Percentiles rank a stretch among this genome's conserved stretches.
Evolutionary conservation across 352 stramenopile species (phyloP).

Genomic region (Pythium vanterpoolii): DNA sequence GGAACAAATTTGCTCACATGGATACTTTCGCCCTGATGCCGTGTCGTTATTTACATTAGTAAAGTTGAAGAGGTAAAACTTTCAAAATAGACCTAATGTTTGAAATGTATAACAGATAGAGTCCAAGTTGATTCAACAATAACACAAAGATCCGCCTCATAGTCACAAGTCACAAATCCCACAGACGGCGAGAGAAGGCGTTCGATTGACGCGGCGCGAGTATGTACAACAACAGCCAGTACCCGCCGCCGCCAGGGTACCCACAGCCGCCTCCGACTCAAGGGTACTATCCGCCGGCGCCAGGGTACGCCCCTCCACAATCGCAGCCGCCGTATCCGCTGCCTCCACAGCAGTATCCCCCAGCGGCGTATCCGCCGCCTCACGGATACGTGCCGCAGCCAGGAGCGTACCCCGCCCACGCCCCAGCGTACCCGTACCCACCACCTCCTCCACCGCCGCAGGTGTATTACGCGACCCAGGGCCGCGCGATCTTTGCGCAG

Average conservation of each 20-base stretch:
- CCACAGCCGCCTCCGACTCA: background rate
- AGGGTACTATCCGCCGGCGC: slow-evolving; percentile 7
- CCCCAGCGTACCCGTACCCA: slow-evolving; percentile 38
- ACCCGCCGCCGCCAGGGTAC: slow-evolving; percentile 12
- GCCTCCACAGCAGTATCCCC: no score
- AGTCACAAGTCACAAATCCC: no score
- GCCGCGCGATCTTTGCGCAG: slow-evolving; percentile 66
- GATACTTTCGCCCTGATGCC: no score
- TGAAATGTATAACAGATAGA: no score
- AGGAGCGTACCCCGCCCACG: slow-evolving; percentile 33
- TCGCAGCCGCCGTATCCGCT: background rate
- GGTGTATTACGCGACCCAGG: slow-evolving; percentile 65
- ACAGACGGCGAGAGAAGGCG: no score
- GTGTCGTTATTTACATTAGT: no score
- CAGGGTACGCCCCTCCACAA: slow-evolving; percentile 1
- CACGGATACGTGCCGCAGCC: slow-evolving; percentile 19
- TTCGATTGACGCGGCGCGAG: no score
- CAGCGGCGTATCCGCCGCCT: slow-evolving; percentile 16
- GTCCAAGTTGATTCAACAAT: no score
- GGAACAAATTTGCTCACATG: no score
- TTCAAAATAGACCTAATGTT: no score
- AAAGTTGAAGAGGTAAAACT: no score
- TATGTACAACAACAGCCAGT: slow-evolving; percentile 28
- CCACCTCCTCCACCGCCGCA: slow-evolving; percentile 39
- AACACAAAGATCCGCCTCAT: no score